Percentiles rank a stretch among this genome's conserved stretches.
phyloP scores from a whole-genome alignment of 345 rosid species.

The Sonneratia caseolaris region DNA sequence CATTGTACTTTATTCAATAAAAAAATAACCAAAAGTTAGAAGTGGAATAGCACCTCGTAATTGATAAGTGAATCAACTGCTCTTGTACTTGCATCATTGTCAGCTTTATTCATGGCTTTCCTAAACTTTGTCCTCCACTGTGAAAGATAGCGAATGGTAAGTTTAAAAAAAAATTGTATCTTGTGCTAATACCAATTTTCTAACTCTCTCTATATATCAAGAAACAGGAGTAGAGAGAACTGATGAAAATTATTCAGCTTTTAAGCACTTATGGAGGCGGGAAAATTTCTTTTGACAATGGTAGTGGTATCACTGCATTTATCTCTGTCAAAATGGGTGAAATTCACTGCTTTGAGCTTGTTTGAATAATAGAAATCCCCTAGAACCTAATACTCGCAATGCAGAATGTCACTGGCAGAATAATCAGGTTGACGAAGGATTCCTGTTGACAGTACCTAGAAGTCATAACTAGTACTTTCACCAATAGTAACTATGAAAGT shows the following conservation, averaged over 20 bases:
- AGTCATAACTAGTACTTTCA: not conserved
- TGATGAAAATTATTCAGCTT: not conserved
- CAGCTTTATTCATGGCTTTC: slow-evolving; percentile 97
- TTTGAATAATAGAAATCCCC: too few species aligned
- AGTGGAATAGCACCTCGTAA: slow-evolving; percentile 56
- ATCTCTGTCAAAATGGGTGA: too few species aligned
- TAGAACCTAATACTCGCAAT: too few species aligned
- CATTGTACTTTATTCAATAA: too few species aligned
- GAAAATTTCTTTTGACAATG: too few species aligned
- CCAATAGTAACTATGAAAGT: not conserved
- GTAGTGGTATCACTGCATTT: too few species aligned
- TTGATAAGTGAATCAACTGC: slow-evolving; percentile 95
- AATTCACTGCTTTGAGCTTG: too few species aligned
- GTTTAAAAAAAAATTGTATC: slow-evolving; percentile 3
- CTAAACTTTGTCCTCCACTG: slow-evolving; percentile 99
- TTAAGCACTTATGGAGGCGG: not conserved
- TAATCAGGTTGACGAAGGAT: not conserved
- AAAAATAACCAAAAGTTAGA: not conserved
- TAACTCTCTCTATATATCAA: not conserved
- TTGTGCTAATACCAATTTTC: slow-evolving; percentile 2
- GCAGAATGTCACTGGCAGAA: too few species aligned
- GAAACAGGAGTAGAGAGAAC: not conserved
- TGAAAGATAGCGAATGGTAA: slow-evolving; percentile 13
- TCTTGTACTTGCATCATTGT: slow-evolving; percentile 89
- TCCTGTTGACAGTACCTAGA: not conserved